A percentile compares a stretch with the other conserved stretches of the same genome.
Conservation (phyloP, 2,329 filamentous ascomycete species). For the Didymella keratinophila region DNA sequence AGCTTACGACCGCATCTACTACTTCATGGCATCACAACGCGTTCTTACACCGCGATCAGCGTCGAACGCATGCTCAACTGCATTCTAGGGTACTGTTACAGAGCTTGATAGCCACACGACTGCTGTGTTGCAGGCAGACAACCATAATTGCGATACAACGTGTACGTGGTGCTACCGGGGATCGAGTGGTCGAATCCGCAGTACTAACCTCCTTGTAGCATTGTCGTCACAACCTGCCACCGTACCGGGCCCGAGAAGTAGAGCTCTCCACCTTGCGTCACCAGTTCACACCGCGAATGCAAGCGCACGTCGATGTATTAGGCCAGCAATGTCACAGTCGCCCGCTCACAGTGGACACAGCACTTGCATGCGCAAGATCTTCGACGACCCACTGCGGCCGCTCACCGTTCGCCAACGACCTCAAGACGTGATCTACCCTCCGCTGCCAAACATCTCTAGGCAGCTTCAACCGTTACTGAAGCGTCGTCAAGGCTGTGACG, state of each 20-base stretch:
- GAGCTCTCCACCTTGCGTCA: not conserved
- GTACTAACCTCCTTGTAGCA: not conserved
- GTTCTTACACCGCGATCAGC: conserved; percentile 3
- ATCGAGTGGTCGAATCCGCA: conserved; percentile 10
- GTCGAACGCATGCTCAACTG: not conserved
- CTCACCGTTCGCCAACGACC: conserved; percentile 1
- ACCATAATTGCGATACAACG: not conserved
- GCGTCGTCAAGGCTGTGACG: not conserved
- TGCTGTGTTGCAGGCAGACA: not conserved
- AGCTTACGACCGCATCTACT: not conserved
- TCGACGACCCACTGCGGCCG: conserved; percentile 28
- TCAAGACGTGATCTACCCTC: conserved; percentile 27
- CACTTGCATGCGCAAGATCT: conserved; percentile 41
- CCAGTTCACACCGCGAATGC: conserved; percentile 29
- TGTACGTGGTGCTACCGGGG: not conserved
- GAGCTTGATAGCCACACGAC: not conserved
- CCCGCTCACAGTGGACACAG: conserved; percentile 43
- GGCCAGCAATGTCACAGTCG: conserved; percentile 32
- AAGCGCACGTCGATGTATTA: conserved; percentile 35
- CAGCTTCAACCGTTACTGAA: conserved; percentile 11
- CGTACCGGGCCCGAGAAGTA: not conserved
- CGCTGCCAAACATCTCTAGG: conserved; percentile 37
- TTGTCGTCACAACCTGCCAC: conserved; percentile 8
- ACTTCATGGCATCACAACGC: conserved; percentile 7
- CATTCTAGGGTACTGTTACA: not conserved